These are phyloP conservation scores for Neurospora africana DNA, from an alignment of 495 filamentous ascomycete species.

Conservation along the genomic window DNA sequence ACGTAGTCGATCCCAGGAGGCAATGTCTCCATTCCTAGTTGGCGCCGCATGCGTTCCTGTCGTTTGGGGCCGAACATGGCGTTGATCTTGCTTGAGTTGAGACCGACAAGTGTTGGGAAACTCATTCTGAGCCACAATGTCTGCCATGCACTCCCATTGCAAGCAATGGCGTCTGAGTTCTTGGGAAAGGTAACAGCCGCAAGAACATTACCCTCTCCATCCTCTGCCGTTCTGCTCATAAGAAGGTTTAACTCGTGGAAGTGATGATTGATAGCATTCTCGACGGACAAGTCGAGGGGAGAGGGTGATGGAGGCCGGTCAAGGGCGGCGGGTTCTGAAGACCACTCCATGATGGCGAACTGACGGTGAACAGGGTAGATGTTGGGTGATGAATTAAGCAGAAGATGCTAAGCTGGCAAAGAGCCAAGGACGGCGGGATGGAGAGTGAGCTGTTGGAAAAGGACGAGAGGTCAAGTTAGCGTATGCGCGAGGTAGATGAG, in stretches of 20 bases:
- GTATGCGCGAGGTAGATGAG: background rate
- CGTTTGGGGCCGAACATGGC: constrained; percentile 34
- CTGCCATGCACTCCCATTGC: constrained; percentile 15
- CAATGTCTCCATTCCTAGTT: constrained; percentile 21
- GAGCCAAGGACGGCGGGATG: background rate
- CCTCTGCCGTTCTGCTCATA: constrained; percentile 6
- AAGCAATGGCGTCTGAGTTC: constrained; percentile 15
- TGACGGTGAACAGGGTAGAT: background rate
- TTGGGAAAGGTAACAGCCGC: constrained; percentile 41
- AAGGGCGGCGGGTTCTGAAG: background rate
- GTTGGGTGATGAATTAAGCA: background rate
- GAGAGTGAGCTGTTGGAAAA: background rate
- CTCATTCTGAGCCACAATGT: constrained; percentile 30
- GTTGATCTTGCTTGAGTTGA: constrained; percentile 39
- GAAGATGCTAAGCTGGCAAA: background rate
- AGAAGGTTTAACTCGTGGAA: background rate
- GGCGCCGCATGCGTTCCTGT: constrained; percentile 23
- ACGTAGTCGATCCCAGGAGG: constrained; percentile 41
- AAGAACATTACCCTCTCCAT: constrained; percentile 40
- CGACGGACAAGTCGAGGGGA: background rate
- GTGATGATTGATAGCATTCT: background rate
- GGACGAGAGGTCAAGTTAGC: background rate
- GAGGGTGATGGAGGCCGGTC: background rate
- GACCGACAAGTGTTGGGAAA: constrained; percentile 35
- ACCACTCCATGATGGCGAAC: background rate